Base-by-base conservation (phyloP, 2,329 filamentous ascomycete genomes). In the Didymella pomorum region DNA sequence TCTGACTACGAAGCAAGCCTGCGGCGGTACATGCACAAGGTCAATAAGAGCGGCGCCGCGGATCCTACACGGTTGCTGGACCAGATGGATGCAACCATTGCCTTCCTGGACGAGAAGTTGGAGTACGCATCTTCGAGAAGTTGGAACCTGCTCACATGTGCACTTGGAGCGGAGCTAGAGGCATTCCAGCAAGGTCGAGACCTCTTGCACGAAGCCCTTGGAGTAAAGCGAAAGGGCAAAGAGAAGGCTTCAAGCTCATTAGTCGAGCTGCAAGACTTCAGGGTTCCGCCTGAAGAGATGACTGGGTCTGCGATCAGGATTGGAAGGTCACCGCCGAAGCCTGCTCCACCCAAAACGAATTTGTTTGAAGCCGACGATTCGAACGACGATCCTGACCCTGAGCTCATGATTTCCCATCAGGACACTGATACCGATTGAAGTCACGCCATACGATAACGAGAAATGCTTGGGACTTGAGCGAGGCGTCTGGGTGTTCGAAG, bases 121-220 rank as follows among this genome's bases (percentile, higher is more conserved):
- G 77, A 80, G 1, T 70, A 82, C 2, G 88, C 88, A 0, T 85
- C 90, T 60, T 78, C 81, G 1, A 84, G 84, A 56, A 82, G 83
- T 16, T 94, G 91, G 90, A 93, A 89, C 56, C 78, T 93, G 16
- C 80, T 94, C 18, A 87, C 93, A 4, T 90, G 86, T 50, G 90
- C 89, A 11, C 87, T 94, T 31, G 89, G 90, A 0, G 90, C 91
- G 0, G 91, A 92, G 72, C 71, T 90, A 1, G 87, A 89, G 58
- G 88, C 88, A 2, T 87, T 91, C 60, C 79, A 78, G 29, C 84
- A 88, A 67, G 87, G 87, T 1, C 82, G 83, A 64, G 74, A 79
- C 3, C 79, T 91, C 41, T 76, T 91, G n/a, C 71, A 79, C 37
- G 71, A 75, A 11, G 71, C 76, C 11, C 65, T 81, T 10, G 71